Percentiles rank a stretch among this genome's conserved stretches.
These are phyloP conservation scores for Dictyostelium purpureum DNA, from an alignment of 78 protist species.

Conservation along the genomic window DNA sequence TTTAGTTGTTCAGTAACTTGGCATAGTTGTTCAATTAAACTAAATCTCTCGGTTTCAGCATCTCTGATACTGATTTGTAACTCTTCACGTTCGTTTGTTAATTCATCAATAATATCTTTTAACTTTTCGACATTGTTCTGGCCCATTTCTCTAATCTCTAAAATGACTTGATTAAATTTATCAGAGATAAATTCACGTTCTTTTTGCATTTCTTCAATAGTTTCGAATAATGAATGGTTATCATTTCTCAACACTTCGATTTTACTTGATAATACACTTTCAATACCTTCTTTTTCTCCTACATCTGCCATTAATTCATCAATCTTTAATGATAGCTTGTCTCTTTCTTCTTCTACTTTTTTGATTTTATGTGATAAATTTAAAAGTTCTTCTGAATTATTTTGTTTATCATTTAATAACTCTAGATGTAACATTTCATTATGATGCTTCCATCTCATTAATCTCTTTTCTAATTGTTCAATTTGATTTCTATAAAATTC, in stretches of 20 bases:
- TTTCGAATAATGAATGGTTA: constrained; percentile 15
- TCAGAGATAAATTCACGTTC: background rate
- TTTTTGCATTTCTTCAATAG: background rate
- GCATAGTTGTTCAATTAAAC: background rate
- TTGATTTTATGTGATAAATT: constrained; percentile 26
- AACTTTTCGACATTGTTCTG: background rate
- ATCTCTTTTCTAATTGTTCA: constrained; percentile 27
- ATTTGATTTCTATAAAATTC: constrained; percentile 59
- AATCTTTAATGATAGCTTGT: background rate
- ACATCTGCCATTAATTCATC: constrained; percentile 14
- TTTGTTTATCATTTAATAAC: constrained; percentile 51
- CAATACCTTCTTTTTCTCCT: constrained; percentile 24
- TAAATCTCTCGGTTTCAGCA: background rate
- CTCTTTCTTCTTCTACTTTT: constrained; percentile 46
- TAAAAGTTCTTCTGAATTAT: constrained; percentile 9
- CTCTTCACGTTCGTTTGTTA: constrained; percentile 17
- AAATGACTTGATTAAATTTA: constrained; percentile 4
- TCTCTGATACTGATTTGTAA: background rate
- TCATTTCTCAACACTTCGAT: background rate
- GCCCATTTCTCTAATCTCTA: constrained; percentile 32
- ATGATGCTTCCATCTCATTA: constrained; percentile 58
- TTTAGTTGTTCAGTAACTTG: background rate
- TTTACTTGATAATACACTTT: background rate
- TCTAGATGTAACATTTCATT: constrained; percentile 69
- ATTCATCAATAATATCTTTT: constrained; percentile 24